Evolutionary conservation across 495 filamentous ascomycete species (phyloP), one percentile per base, ranked within the genome.

Genomic region (Neurospora sp.): DNA sequence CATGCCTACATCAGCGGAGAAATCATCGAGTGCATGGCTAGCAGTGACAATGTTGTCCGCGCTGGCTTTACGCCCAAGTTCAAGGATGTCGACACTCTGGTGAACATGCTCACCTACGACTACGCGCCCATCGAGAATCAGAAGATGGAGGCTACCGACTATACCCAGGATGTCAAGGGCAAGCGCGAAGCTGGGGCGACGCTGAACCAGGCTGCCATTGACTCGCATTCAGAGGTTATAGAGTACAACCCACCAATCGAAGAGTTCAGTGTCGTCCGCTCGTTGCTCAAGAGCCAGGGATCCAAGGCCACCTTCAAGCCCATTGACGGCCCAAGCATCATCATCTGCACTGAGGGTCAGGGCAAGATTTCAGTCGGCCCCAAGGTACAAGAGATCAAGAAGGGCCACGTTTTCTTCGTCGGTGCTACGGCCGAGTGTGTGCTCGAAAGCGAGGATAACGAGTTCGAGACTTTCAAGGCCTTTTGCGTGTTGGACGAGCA

Each of bases 11-110:
- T 99, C 40, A 94, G 91, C 35, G 96, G 96, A 61, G 96, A 99
- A 73, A 97, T 99, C 76, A 94, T 99, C 76, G 96, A 99, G 83
- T 98, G 96, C 86, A 99, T 99, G 96, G 96, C 96, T 2, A 91
- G 93, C 27, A 96, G 93, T 41, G 96, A 99, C 84, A 99, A 99
- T 74, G 96, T 99, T 8, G 94, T 99, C 27, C 94, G 96, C 40
- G 96, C 96, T 2, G 96, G 96, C 22, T 94, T 99, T 80, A 99
- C 96, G 0, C 96, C 96, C 10, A 99, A 99, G 81, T 98, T 95
- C 87, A 97, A 98, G 84, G 96, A 99, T 76, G 93, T 97, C 65
- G 86, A 90, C 68, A 98, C 93, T 3, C 86, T 99, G n/a, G 92
- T 94, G 42, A 84, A 86, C 73, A 97, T 97, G 92, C 84, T 99